Evolutionary conservation across 345 rosid species (phyloP), one percentile per base, ranked within the genome.

Genomic region (Syzygium jambos): DNA sequence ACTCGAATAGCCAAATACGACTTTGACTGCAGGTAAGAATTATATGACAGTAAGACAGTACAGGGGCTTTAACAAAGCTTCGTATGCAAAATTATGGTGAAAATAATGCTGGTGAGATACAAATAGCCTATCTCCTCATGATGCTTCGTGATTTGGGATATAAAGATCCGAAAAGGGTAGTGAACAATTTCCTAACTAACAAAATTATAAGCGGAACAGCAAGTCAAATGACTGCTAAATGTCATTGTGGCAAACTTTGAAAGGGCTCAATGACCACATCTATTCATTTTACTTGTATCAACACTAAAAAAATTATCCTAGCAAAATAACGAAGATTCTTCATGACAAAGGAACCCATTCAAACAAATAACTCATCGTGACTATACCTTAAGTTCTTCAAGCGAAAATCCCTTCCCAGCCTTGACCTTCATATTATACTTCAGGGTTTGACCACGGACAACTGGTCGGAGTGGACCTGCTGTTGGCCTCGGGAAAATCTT

Each of bases 361-460:
- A 49, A 49, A 54, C 46, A 87, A 34, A 30, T 23, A 1, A 86
- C 23, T 7, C 41, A 63, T 61, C 5, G 16, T 38, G 8, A 22
- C 5, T 59, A 49, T 10, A 97, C 99, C 98, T 97, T 97, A 52
- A 96, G 98, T 85, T 97, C 99, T 89, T 97, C 99, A 9, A 96
- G 98, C 51, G 97, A 90, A 88, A 96, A 97, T 0, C 99, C 99
- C 87, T 91, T 92, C 22, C 99, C 98, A 88, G 97, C 96, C 91
- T 95, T 95, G 80, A 96, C 86, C 88, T 96, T 97, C 98, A 96
- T 96, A 90, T 95, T 97, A 86, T 97, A 97, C 92, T 94, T 96
- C 89, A 95, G 90, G 52, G 99, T 97, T 92, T 95, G 98, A 3
- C 94, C 98, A 89, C 92, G 99, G 16, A 97, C 98, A 73, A 95